Evolutionary conservation across 176 grass and related monocot species (phyloP).

Genomic region (Ampelocalamus luodianensis): DNA sequence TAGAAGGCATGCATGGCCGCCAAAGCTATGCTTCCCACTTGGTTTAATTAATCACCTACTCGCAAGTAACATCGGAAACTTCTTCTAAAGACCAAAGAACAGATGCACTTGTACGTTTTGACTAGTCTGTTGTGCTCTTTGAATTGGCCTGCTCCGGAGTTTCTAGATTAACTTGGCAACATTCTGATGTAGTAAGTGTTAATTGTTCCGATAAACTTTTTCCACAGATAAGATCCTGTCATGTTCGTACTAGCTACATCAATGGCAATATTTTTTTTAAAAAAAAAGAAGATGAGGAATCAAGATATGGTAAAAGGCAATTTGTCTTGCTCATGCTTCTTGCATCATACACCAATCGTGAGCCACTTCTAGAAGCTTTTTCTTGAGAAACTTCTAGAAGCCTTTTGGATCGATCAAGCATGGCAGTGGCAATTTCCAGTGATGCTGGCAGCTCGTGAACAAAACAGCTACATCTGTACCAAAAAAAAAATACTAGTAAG

Average conservation of each 20-base stretch:
- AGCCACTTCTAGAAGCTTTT: neutral
- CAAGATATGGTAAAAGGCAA: neutral
- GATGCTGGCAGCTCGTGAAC: no score
- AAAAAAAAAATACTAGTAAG: no score
- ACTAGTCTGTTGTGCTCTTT: neutral
- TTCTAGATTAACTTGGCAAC: neutral
- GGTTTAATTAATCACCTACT: neutral
- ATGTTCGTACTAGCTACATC: no score
- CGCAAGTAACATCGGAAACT: neutral
- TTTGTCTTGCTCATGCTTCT: neutral
- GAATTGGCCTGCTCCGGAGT: neutral
- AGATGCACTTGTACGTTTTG: neutral
- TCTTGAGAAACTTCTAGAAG: neutral
- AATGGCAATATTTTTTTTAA: neutral
- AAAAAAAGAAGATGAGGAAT: neutral
- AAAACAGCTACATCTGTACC: no score
- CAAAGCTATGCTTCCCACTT: neutral
- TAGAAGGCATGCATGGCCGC: neutral
- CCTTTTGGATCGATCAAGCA: neutral
- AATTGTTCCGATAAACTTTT: no score
- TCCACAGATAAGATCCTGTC: no score
- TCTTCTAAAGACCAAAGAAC: neutral
- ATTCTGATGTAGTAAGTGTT: no score
- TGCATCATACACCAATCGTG: neutral
- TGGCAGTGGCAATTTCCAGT: neutral